Evolutionary conservation across 2,329 filamentous ascomycete genomes (phyloP), one percentile per base, ranked within the genome.

Genomic region (Alternaria longipes): DNA sequence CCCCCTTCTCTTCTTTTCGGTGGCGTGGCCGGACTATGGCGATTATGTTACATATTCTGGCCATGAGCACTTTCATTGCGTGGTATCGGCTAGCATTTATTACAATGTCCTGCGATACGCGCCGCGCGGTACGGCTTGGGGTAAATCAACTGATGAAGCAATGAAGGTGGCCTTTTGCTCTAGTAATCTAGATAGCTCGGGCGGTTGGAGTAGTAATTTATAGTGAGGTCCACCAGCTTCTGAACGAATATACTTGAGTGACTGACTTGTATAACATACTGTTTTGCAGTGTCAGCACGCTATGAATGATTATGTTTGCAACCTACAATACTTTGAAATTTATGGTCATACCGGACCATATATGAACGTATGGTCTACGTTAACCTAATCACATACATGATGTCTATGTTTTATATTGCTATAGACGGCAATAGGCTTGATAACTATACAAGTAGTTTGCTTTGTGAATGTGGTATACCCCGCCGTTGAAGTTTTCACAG

Each of bases 11-110:
- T 56, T 47, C 45, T 56, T 40, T 26, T 50, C 2, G 53, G 32
- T 3, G 44, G 45, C 26, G 44, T 49, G 32, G 22, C 41, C 26
- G 20, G 54, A 18, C 16, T 44, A 40, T 28, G 20, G 22, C 16
- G 54, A 50, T 28, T 49, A 4, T 20, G 8, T 41, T n/a, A n/a
- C 18, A 30, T 50, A 24, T 9, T 30, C 12, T 30, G 44, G 26
- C 14, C 28, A 54, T 49, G 44, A 40, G 54, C 34, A 5, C 24
- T 50, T 50, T 38, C 8, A n/a, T 16, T 49, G 54, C 44, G 44
- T 24, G 12, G 16, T 40, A 50, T 28, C 32, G 20, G 24, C 41
- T 18, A 28, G 44, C 44, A 22, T 32, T 56, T 32, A 41, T 56
- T 41, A 30, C 18, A 40, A n/a, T 32, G 32, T 30, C 24, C 16